Percentiles rank a stretch among this genome's conserved stretches.
Evolutionary conservation across 2,329 filamentous ascomycete genomes (phyloP).

Genomic region (Teratosphaeria viscida): DNA sequence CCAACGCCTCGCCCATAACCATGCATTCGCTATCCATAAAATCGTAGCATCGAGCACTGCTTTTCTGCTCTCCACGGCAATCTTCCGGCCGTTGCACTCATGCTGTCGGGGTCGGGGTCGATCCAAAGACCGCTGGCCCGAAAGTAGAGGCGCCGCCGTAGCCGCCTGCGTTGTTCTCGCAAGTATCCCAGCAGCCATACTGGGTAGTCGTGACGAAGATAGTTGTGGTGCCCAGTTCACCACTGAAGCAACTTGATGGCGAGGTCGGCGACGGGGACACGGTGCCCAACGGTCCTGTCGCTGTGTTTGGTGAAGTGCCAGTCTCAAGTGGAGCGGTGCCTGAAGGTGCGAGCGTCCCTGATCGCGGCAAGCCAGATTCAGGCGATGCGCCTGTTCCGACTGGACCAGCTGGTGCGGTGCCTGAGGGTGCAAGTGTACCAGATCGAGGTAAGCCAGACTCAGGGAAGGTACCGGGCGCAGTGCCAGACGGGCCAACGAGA

Average conservation of each 20-base stretch:
- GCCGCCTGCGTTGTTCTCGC: constrained; percentile 3
- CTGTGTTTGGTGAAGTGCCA: neutral
- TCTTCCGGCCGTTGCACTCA: neutral
- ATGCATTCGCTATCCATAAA: constrained; percentile 1
- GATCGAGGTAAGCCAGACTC: neutral
- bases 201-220: constrained; percentile 4
- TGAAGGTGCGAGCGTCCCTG: neutral
- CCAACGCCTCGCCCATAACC: neutral
- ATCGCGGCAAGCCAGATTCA: neutral
- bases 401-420: neutral
- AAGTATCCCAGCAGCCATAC: constrained; percentile 9
- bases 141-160: constrained; percentile 6
- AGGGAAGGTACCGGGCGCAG: neutral
- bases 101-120: neutral
- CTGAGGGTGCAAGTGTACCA: neutral
- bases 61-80: neutral
- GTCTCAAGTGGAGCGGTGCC: neutral
- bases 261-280: neutral
- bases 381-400: neutral
- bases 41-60: constrained; percentile 2
- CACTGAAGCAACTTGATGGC: constrained; percentile 1
- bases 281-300: neutral
- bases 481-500: neutral
- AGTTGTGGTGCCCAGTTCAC: constrained; percentile 3
- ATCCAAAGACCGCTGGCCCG: constrained; percentile 4